These are phyloP conservation scores for Jaapia argillacea DNA, from an alignment of 768 basidiomycete genomes.

Conservation along the genomic window DNA sequence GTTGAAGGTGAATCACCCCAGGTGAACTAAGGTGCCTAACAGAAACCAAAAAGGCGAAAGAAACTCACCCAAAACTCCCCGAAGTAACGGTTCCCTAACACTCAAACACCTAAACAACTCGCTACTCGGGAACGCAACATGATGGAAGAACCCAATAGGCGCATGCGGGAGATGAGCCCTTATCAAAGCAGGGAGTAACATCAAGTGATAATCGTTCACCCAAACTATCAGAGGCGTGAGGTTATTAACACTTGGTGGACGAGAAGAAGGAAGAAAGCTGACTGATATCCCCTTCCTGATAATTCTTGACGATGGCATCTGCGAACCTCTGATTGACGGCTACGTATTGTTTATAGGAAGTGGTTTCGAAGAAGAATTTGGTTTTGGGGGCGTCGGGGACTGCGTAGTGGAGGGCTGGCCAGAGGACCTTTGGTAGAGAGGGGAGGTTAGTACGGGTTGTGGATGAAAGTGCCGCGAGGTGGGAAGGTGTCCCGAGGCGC, in stretches of 20 bases:
- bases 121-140: constrained; percentile 91
- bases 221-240: constrained; percentile 33
- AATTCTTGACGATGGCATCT: constrained; percentile 66
- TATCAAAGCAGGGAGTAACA: constrained; percentile 83
- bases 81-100: constrained; percentile 64
- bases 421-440: constrained; percentile 41
- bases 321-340: constrained; percentile 90
- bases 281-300: constrained; percentile 84
- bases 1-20: too few species aligned
- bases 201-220: constrained; percentile 95
- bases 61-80: too few species aligned
- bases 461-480: too few species aligned
- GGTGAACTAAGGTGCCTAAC: too few species aligned
- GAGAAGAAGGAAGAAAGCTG: constrained; percentile 2
- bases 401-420: constrained; percentile 83
- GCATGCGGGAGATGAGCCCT: constrained; percentile 56
- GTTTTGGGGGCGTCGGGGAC: constrained; percentile 84
- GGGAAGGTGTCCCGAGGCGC: too few species aligned
- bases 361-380: constrained; percentile 68
- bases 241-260: not conserved
- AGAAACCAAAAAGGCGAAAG: too few species aligned
- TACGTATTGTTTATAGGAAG: constrained; percentile 76
- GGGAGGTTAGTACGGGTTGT: too few species aligned
- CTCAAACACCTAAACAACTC: constrained; percentile 93
- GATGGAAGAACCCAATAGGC: constrained; percentile 89